These are phyloP conservation scores for Penicillium pulvis DNA, from an alignment of 495 filamentous ascomycete species.

Conservation along the genomic window DNA sequence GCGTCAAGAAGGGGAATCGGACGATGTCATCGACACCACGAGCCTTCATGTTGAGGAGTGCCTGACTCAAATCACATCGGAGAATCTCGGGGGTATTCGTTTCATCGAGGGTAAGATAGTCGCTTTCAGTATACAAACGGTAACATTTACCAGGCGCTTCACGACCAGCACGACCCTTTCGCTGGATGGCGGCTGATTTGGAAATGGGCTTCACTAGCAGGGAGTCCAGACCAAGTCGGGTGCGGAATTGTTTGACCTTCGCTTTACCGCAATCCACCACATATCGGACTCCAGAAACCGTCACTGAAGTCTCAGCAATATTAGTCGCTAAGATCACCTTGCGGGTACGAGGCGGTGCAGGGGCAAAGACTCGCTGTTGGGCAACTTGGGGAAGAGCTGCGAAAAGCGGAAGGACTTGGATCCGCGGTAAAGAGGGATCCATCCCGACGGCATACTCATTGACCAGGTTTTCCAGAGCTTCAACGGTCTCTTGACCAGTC, in stretches of 20 bases:
- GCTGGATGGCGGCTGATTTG: slow-evolving; percentile 88
- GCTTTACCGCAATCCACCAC: slow-evolving; percentile 94
- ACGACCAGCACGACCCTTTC: slow-evolving; percentile 88
- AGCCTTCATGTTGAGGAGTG: slow-evolving; percentile 93
- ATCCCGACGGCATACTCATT: slow-evolving; percentile 75
- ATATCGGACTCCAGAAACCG: slow-evolving; percentile 86
- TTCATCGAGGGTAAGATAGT: slow-evolving; percentile 69
- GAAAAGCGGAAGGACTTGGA: slow-evolving; percentile 70
- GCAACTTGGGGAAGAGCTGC: slow-evolving; percentile 72
- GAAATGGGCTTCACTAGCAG: slow-evolving; percentile 90
- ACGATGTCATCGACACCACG: slow-evolving; percentile 82
- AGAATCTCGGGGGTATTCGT: slow-evolving; percentile 86
- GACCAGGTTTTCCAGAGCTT: slow-evolving; percentile 74
- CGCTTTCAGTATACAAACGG: slow-evolving; percentile 82
- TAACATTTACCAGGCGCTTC: slow-evolving; percentile 90
- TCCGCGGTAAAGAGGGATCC: slow-evolving; percentile 71
- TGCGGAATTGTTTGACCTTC: slow-evolving; percentile 90
- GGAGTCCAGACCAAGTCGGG: slow-evolving; percentile 83
- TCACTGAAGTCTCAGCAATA: slow-evolving; percentile 97
- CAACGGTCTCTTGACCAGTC: slow-evolving; percentile 91
- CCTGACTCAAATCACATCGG: slow-evolving; percentile 80
- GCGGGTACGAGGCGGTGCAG: slow-evolving; percentile 70
- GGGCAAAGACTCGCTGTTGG: slow-evolving; percentile 84
- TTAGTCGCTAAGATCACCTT: slow-evolving; percentile 95
- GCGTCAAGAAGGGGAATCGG: slow-evolving; percentile 82